Evolutionary conservation across 495 filamentous ascomycete genomes (phyloP), one percentile per base, ranked within the genome.

Genomic region (Talaromyces adpressus): DNA sequence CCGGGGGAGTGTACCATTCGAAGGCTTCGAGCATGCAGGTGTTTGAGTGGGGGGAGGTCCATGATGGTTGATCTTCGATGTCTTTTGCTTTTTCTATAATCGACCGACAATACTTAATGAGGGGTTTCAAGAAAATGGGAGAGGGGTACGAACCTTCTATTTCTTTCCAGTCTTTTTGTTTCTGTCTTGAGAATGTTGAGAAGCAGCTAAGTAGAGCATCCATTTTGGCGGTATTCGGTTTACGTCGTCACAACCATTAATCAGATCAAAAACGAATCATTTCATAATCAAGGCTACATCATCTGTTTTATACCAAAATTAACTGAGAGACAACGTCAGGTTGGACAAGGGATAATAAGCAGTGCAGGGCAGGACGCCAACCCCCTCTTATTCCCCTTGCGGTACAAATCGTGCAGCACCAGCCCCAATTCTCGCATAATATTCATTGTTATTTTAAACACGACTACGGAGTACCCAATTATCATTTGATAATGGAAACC

Each of bases 1-100:
- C 85, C 8, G 82, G 81, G 0, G 86, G 87, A 0, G 87, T 79
- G 69, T 91, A 85, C 89, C 89, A 91, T 77, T 91, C 89, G 70
- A 89, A 91, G 8, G 78, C 83, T 71, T 91, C 86, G 66, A 91
- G 73, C 71, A 91, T 84, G 63, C 86, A 85, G 60, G 66, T 69
- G 64, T 91, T 92, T 8, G 53, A 47, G 45, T 80, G 72, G 6
- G 70, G 67, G 9, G 68, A 69, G 59, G 67, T 64, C 74, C 74
- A 74, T 66, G 75, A 74, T 16, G 72, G 67, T 7, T 70, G 65
- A n/a, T 70, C 57, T 61, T 77, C 70, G 36, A 75, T 64, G 36
- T 70, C 41, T 18, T 68, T 58, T 11, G 68, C 72, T 52, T 69
- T 59, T 23, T 74, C 71, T 73, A 54, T 62, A 41, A 0, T 9